These are phyloP conservation scores for Leccinum uliginosum DNA, from an alignment of 768 basidiomycete species.

Conservation along the genomic window DNA sequence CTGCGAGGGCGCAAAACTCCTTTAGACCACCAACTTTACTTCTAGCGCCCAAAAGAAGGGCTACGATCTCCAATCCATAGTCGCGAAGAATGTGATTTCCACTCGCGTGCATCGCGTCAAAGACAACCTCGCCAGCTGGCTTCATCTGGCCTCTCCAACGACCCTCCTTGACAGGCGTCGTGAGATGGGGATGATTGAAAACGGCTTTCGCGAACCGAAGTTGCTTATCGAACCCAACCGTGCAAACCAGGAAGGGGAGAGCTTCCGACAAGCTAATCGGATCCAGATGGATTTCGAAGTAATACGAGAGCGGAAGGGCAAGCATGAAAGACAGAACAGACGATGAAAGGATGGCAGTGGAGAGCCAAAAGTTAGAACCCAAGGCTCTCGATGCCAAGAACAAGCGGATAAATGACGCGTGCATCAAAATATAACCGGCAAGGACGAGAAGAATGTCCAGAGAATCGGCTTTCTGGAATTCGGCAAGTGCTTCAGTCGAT, in stretches of 20 bases:
- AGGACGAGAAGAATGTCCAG: slow-evolving; percentile 96
- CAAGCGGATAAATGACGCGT: slow-evolving; percentile 87
- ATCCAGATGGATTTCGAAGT: slow-evolving; percentile 83
- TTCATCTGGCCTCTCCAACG: slow-evolving; percentile 51
- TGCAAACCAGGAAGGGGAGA: slow-evolving; percentile 95
- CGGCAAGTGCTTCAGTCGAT: slow-evolving; percentile 11
- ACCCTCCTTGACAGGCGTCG: slow-evolving; percentile 35
- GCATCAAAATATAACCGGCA: slow-evolving; percentile 93
- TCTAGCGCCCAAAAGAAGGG: slow-evolving; percentile 86
- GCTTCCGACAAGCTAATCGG: slow-evolving; percentile 93
- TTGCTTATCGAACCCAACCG: slow-evolving; percentile 97
- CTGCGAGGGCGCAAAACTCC: slow-evolving; percentile 94
- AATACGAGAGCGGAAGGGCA: slow-evolving; percentile 71
- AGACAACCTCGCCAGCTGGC: slow-evolving; percentile 78
- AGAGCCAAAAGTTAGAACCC: slow-evolving; percentile 69
- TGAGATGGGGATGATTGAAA: slow-evolving; percentile 73
- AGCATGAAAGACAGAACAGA: slow-evolving; percentile 81
- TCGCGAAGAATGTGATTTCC: slow-evolving; percentile 87
- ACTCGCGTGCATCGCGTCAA: slow-evolving; percentile 74
- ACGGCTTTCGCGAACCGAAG: slow-evolving; percentile 87
- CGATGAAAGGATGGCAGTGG: slow-evolving; percentile 72
- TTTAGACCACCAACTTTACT: slow-evolving; percentile 82
- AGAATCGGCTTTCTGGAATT: slow-evolving; percentile 79
- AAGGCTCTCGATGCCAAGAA: slow-evolving; percentile 85
- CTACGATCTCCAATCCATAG: slow-evolving; percentile 88